Evolutionary conservation across 2,329 filamentous ascomycete genomes (phyloP), one percentile per base, ranked within the genome.

Genomic region (Diplodia corticola): DNA sequence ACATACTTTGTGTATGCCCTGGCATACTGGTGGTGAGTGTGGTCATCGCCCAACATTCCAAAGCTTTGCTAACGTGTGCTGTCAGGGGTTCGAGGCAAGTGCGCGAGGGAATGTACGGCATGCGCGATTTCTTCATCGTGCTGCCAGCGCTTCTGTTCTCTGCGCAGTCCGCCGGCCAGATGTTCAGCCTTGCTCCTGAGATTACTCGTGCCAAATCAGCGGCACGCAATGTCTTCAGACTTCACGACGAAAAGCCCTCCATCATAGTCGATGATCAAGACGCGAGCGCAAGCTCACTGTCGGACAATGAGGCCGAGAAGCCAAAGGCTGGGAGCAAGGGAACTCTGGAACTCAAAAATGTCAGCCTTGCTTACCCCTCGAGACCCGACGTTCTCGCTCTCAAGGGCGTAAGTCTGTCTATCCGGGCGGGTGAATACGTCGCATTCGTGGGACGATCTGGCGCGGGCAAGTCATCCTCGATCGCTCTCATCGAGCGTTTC

Each of bases 1-100:
- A 81, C 80, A 0, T 82, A 82, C 68, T 82, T 82, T 68, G 78
- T 82, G 1, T 82, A 82, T 67, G 80, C 80, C 35, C 69, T 83
- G 35, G 81, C 81, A 28, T 83, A 83, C 70, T 83, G 80, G 80
- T 83, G 81, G 80, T 72, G 69, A 51, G 69, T 70, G 24, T 40
- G 20, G 30, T n/a, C 15, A n/a, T 6, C 33, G 13, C 4, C 6
- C 5, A 44, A 20, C 33, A 46, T 20, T 20, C 28, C 15, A 20
- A 37, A 44, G 20, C 24, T 9, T 26, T 24, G 20, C 66, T 66
- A 64, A 65, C 17, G 15, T 50, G 28, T 26, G 28, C 3, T 28
- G 3, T 20, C 24, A 70, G 71, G 78, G 80, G 70, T 70, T 70
- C 80, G 1, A 77, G 76, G 67, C 77, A 81, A 66, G 80, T 82